A percentile compares a stretch with the other conserved stretches of the same genome.
phyloP scores from a whole-genome alignment of 768 basidiomycete species.

The Termitomyces sp. region DNA sequence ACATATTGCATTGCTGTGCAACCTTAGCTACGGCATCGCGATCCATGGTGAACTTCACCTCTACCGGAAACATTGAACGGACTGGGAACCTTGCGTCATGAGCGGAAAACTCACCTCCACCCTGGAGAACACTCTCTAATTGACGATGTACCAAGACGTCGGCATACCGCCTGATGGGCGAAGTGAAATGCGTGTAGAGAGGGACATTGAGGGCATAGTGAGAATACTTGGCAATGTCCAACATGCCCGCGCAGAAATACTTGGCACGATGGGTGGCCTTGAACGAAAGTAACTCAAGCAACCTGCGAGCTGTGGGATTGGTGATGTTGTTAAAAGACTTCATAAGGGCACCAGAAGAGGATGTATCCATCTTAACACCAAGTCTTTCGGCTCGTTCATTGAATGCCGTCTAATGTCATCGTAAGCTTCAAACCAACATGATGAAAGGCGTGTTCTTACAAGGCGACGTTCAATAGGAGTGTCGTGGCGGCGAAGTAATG shows the following conservation, averaged over 20 bases:
- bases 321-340: constrained; percentile 71
- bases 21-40: constrained; percentile 97
- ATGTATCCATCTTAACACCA: constrained; percentile 76
- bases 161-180: constrained; percentile 89
- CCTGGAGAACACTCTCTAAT: constrained; percentile 82
- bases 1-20: constrained; percentile 98
- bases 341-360: constrained; percentile 79
- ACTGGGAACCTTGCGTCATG: background rate
- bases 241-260: constrained; percentile 99
- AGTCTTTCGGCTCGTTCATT: constrained; percentile 77
- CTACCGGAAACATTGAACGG: constrained; percentile 32
- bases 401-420: constrained; percentile 60
- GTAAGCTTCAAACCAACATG: background rate
- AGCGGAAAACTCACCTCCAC: constrained; percentile 43
- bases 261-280: constrained; percentile 95
- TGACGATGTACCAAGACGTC: constrained; percentile 96
- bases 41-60: constrained; percentile 94
- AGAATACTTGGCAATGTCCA: constrained; percentile 96
- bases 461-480: constrained; percentile 88
- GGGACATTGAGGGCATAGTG: constrained; percentile 91
- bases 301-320: constrained; percentile 66
- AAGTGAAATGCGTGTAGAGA: constrained; percentile 91
- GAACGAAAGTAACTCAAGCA: constrained; percentile 79
- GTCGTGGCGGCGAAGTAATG: constrained; percentile 94
- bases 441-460: constrained; percentile 35